phyloP scores from a whole-genome alignment of 768 basidiomycete species.

The Lepiota brunneoincarnata region DNA sequence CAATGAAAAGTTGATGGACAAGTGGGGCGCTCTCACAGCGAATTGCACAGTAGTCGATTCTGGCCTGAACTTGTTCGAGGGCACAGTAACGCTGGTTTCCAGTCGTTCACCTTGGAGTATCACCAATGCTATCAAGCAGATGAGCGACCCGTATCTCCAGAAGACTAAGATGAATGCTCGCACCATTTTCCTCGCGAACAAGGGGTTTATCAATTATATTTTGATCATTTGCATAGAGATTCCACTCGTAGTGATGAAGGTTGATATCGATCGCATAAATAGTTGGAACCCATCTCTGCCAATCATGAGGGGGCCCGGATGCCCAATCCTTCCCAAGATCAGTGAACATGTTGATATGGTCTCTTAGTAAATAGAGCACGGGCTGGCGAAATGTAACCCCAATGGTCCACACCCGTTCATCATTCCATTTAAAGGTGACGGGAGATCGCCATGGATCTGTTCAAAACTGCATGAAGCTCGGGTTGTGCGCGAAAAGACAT shows the following conservation, averaged over 20 bases:
- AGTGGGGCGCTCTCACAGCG: constrained; percentile 52
- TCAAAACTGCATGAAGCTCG: not conserved
- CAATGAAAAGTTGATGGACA: constrained; percentile 58
- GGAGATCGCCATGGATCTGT: constrained; percentile 71
- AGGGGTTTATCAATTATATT: constrained; percentile 93
- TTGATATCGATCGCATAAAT: constrained; percentile 69
- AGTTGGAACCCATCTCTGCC: constrained; percentile 81
- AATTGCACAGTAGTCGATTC: constrained; percentile 68
- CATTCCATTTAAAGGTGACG: constrained; percentile 85
- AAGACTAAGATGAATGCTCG: not conserved
- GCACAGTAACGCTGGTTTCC: constrained; percentile 50
- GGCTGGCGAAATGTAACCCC: constrained; percentile 71
- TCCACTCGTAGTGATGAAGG: constrained; percentile 73
- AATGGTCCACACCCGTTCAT: constrained; percentile 74
- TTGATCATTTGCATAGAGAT: constrained; percentile 89
- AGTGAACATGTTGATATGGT: constrained; percentile 92
- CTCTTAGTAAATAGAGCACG: constrained; percentile 75
- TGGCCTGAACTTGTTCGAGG: constrained; percentile 71
- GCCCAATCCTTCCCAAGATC: constrained; percentile 94
- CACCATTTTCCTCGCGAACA: constrained; percentile 82
- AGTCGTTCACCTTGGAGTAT: constrained; percentile 59
- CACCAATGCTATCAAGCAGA: constrained; percentile 62
- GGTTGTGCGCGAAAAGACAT: constrained; percentile 8
- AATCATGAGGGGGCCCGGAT: constrained; percentile 77
- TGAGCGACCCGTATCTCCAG: not conserved